Percentiles rank a stretch among this genome's conserved stretches.
phyloP scores from a whole-genome alignment of 768 basidiomycete species.

The Daedaleopsis nitida region DNA sequence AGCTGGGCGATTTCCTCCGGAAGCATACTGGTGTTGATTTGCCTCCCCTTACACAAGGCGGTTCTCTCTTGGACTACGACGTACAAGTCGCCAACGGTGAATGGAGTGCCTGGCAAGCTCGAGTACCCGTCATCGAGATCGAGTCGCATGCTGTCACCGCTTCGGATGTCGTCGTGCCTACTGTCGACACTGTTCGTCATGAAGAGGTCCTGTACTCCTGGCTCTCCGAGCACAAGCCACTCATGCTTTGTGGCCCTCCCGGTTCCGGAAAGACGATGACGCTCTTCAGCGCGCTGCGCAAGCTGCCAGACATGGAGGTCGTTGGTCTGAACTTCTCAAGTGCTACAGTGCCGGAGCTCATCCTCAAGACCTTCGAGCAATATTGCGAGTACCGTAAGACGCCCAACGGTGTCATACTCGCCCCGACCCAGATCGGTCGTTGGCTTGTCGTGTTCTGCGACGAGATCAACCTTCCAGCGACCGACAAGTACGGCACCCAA shows the following conservation, averaged over 20 bases:
- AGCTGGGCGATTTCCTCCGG: constrained; percentile 86
- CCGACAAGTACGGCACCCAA: constrained; percentile 98
- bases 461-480: constrained; percentile 96
- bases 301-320: constrained; percentile 98
- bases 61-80: constrained; percentile 93
- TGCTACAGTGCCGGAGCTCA: constrained; percentile 96
- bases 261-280: constrained; percentile 99
- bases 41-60: constrained; percentile 72
- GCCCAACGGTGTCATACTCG: constrained; percentile 94
- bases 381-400: constrained; percentile 99
- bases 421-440: constrained; percentile 91
- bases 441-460: constrained; percentile 99
- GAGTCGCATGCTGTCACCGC: constrained; percentile 96
- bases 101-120: constrained; percentile 90
- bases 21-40: constrained; percentile 88
- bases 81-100: constrained; percentile 84
- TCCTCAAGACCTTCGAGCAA: constrained; percentile 99
- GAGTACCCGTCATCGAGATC: constrained; percentile 94
- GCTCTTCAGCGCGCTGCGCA: constrained; percentile 94
- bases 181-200: constrained; percentile 97
- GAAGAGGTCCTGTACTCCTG: constrained; percentile 99
- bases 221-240: constrained; percentile 97
- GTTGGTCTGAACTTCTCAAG: constrained; percentile 99
- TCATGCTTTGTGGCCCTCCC: constrained; percentile 98
- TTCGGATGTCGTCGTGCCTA: constrained; percentile 95